A percentile compares a stretch with the other conserved stretches of the same genome.
Evolutionary conservation across 306 rosid genomes (phyloP).

Genomic region (Calophaca sinica): DNA sequence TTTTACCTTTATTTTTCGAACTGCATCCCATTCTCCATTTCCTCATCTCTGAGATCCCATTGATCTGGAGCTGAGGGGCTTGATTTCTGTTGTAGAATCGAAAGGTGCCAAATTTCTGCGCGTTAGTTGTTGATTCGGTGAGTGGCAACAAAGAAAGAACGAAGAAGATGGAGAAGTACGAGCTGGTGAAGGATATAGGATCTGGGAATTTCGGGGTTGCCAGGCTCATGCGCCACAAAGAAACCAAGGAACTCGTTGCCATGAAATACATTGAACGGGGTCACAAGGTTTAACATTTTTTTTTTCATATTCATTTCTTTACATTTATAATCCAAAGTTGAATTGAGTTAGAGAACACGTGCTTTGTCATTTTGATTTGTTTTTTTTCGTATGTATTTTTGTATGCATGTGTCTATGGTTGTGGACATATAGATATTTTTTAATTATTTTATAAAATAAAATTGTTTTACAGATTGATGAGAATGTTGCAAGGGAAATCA

Average conservation of each 20-base stretch:
- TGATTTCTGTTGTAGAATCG: background rate
- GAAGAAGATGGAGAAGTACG: slow-evolving; percentile 71
- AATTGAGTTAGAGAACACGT: background rate
- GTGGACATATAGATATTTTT: background rate
- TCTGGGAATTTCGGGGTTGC: slow-evolving; percentile 92
- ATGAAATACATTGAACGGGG: slow-evolving; percentile 87
- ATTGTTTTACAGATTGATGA: slow-evolving; percentile 68
- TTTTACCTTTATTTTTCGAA: background rate
- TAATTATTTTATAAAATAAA: background rate
- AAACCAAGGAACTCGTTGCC: slow-evolving; percentile 82
- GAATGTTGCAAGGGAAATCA: slow-evolving; percentile 87
- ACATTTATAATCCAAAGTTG: background rate
- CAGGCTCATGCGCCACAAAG: slow-evolving; percentile 75
- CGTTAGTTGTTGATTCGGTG: background rate
- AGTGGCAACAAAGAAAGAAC: background rate
- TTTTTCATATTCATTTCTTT: background rate
- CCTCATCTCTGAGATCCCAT: background rate
- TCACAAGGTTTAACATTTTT: slow-evolving; percentile 50
- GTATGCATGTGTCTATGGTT: background rate
- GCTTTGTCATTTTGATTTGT: background rate
- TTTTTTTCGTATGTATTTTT: background rate
- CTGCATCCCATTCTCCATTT: background rate
- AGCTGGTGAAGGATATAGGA: slow-evolving; percentile 85
- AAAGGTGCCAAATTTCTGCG: slow-evolving; percentile 7
- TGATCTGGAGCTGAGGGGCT: background rate